Evolutionary conservation across 179 eudicot species (phyloP).

Genomic region (Beta corolliflora): DNA sequence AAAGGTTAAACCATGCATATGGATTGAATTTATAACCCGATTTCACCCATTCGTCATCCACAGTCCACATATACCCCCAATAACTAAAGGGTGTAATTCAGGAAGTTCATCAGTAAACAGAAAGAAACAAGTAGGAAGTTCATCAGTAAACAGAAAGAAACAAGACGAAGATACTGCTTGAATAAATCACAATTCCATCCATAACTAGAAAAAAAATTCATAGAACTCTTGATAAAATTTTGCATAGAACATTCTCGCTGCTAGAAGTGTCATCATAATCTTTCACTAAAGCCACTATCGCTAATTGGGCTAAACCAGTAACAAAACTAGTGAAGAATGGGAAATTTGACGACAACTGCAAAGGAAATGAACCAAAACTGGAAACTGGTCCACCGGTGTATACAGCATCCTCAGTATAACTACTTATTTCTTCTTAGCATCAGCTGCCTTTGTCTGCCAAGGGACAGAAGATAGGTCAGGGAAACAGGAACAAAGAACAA

Average conservation of each 20-base stretch:
- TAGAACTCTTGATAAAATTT: constrained; percentile 6
- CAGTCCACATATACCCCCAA: no score
- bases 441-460: constrained; percentile 73
- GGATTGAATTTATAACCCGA: no score
- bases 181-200: background rate
- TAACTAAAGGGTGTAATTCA: no score
- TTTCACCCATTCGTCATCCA: no score
- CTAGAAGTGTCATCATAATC: constrained; percentile 14
- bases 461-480: background rate
- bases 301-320: background rate
- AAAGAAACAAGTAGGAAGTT: background rate
- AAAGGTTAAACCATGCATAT: no score
- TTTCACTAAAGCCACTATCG: constrained; percentile 14
- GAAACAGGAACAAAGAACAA: background rate
- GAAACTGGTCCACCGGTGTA: constrained; percentile 6
- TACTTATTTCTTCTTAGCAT: constrained; percentile 65
- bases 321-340: background rate
- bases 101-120: background rate
- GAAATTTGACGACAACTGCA: constrained; percentile 9
- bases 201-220: constrained; percentile 24
- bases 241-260: constrained; percentile 5
- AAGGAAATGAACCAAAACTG: constrained; percentile 9
- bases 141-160: background rate
- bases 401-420: constrained; percentile 13
- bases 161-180: background rate